Evolutionary conservation across 108 stramenopile species (phyloP).

Genomic region (Skeletonema potamos): DNA sequence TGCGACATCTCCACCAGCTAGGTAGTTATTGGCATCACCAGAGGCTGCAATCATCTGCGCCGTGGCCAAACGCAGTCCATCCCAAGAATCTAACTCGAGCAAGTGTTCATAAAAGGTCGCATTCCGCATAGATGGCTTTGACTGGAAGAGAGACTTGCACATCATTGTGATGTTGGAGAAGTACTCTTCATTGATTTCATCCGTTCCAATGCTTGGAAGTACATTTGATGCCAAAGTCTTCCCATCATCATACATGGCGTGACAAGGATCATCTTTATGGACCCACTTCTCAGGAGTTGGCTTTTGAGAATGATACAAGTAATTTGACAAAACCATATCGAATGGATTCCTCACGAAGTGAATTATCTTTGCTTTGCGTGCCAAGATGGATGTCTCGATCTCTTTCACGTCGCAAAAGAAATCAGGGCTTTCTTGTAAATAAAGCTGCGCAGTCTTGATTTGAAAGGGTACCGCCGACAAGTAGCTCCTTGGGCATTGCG

Average conservation of each 20-base stretch:
- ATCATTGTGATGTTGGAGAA: constrained; percentile 7
- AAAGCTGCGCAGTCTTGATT: constrained; percentile 3
- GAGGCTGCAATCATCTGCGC: constrained; percentile 33
- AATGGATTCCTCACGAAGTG: constrained; percentile 49
- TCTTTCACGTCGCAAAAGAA: constrained; percentile 23
- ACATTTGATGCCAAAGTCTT: constrained; percentile 20
- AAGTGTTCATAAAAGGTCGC: constrained; percentile 28
- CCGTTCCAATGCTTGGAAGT: constrained; percentile 7
- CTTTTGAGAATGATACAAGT: constrained; percentile 44
- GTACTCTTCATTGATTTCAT: constrained; percentile 3
- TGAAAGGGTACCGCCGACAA: neutral
- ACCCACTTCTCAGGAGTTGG: constrained; percentile 45
- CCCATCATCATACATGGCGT: constrained; percentile 10
- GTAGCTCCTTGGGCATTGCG: neutral
- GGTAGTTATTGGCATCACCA: neutral
- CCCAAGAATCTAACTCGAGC: constrained; percentile 3
- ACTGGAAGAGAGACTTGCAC: constrained; percentile 11
- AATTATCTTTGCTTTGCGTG: constrained; percentile 32
- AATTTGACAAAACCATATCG: constrained; percentile 43
- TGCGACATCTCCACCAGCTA: constrained; percentile 23
- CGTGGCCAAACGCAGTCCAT: constrained; percentile 18
- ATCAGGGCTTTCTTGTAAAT: constrained; percentile 37
- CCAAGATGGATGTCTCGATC: neutral
- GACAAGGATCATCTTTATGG: constrained; percentile 35
- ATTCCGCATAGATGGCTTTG: neutral